Conservation (phyloP, 1,284 basidiomycete genomes). For the Cutaneotrichosporon arboriforme region DNA sequence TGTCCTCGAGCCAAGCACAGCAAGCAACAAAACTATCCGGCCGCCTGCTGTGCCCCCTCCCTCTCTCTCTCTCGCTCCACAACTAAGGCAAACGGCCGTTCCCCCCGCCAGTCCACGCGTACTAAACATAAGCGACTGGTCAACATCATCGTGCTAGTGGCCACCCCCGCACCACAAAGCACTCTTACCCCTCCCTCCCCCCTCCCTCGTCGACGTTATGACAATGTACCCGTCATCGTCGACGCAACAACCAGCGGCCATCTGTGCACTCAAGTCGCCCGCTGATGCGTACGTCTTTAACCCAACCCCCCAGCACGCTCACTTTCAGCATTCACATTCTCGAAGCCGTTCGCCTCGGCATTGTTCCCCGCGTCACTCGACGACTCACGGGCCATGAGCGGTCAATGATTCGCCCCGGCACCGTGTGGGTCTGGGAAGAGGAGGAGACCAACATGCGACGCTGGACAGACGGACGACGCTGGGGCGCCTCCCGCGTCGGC, state of each 20-base stretch:
- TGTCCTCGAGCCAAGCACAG: too few species aligned
- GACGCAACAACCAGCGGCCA: conserved; percentile 44
- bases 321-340: conserved; percentile 67
- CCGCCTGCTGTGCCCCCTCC: too few species aligned
- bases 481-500: conserved; percentile 52
- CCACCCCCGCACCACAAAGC: too few species aligned
- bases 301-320: not conserved
- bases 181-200: too few species aligned
- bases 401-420: conserved; percentile 83
- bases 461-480: conserved; percentile 52
- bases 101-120: too few species aligned
- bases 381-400: conserved; percentile 86
- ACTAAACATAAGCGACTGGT: too few species aligned
- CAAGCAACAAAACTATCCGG: too few species aligned
- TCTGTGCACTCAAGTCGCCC: conserved; percentile 43
- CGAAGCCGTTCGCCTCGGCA: conserved; percentile 79
- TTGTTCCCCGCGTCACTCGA: conserved; percentile 83
- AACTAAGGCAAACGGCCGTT: too few species aligned
- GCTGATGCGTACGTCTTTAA: conserved; percentile 42
- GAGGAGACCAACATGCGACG: conserved; percentile 50
- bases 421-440: conserved; percentile 95
- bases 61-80: too few species aligned
- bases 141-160: too few species aligned
- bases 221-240: conserved; percentile 37
- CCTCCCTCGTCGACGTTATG: not conserved